Base-by-base conservation (phyloP, 169 alveolate species). In the Prorocentrum cordatum region DNA sequence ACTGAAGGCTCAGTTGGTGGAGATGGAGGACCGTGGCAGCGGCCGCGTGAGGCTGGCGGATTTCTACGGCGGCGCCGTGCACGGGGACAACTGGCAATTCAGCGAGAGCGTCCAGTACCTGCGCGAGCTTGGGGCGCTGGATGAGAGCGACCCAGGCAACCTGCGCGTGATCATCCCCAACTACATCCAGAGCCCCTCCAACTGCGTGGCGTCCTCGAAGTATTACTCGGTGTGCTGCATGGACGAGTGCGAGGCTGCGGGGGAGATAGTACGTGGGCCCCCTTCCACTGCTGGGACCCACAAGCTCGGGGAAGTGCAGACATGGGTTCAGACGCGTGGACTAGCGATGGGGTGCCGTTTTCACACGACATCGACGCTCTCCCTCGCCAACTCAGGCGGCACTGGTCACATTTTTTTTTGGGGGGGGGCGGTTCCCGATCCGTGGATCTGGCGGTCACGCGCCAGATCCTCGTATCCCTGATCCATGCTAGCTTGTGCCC, bases 151-250 rank as follows among this genome's bases (percentile, higher is more conserved):
- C 18, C 75, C 88, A 3, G 0, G 24, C 16, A 42, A 77, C 20
- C 68, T 59, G 75, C 75, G 75, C 1, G 88, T 77, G 62, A n/a
- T 77, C 62, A 77, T 77, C 31, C 88, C 88, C 20, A 77, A 77
- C 88, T 77, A 77, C 27, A 75, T 77, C 71, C 54, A 59, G 33
- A 59, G 75, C 0, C 88, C 54, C 20, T 77, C 88, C 62, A 77
- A 77, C 64, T 77, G 88, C 79, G 12, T 35, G 77, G 20, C 77
- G 7, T 67, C 77, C 58, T 75, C 86, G 26, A 54, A 61, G 29
- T 75, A 35, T 71, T 75, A 75, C 27, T 54, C 72, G 59, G 54
- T 32, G 68, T 75, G 86, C 86, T 75, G 86, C 50, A 61, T 75
- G 86, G 86, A 75, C 45, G 64, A 54, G 7, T 75, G 86, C 22